A percentile compares a stretch with the other conserved stretches of the same genome.
Evolutionary conservation across 371 early-diverging fungal species (phyloP).

Genomic region (Actinomortierella wolfii): DNA sequence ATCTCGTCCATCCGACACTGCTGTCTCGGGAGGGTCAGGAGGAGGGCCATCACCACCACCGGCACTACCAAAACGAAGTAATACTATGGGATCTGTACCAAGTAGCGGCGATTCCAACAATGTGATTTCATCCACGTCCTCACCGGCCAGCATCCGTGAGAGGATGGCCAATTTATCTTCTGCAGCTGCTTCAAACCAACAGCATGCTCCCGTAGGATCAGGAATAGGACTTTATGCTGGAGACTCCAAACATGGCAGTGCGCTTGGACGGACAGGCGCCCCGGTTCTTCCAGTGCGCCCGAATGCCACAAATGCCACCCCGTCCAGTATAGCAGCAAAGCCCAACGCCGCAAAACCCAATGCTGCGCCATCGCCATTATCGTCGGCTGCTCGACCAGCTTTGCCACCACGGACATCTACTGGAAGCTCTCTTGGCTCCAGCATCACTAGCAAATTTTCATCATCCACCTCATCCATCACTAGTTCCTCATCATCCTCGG

Average conservation of each 20-base stretch:
- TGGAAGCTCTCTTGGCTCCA: conserved; percentile 7
- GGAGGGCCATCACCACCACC: conserved; percentile 18
- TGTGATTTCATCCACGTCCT: too few species aligned
- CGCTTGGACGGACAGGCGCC: too few species aligned
- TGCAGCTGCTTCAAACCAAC: background rate
- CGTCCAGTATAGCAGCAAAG: conserved; percentile 2
- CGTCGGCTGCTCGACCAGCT: conserved; percentile 17
- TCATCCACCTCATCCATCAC: background rate
- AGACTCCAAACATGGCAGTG: too few species aligned
- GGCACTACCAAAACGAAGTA: conserved; percentile 22
- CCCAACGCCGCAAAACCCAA: background rate
- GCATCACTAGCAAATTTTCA: background rate
- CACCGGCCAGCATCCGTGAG: too few species aligned
- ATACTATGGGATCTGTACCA: conserved; percentile 3
- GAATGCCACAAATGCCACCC: too few species aligned
- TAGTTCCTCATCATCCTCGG: too few species aligned
- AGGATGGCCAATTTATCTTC: conserved; percentile 33
- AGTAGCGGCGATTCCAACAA: background rate
- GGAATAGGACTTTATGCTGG: too few species aligned
- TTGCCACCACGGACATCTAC: conserved; percentile 23
- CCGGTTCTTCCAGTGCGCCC: too few species aligned
- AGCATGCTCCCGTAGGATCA: background rate
- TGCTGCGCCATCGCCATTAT: conserved; percentile 7
- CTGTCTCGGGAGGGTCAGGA: conserved; percentile 8
- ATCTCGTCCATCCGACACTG: conserved; percentile 11